phyloP scores from a whole-genome alignment of 306 rosid genomes.

The Echinosophora koreensis region DNA sequence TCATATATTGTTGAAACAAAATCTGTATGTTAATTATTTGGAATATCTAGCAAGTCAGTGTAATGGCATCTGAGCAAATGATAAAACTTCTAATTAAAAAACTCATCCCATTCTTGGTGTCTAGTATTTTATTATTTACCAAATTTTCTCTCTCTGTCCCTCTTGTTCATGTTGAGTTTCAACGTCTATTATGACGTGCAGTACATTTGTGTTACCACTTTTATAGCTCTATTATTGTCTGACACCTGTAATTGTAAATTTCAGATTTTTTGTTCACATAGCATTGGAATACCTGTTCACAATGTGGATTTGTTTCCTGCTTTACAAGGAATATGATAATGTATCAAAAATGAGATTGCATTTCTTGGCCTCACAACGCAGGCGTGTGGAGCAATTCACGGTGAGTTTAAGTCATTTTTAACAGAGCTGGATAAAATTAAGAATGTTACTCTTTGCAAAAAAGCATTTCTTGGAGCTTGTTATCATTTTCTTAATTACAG shows the following conservation, averaged over 20 bases:
- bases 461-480: conserved; percentile 10
- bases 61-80: conserved; percentile 10
- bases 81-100: neutral
- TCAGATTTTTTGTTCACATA: conserved; percentile 91
- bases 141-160: neutral
- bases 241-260: conserved; percentile 42
- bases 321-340: conserved; percentile 80
- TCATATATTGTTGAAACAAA: neutral
- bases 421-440: conserved; percentile 1
- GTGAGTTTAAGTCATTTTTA: conserved; percentile 57
- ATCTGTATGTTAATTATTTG: neutral
- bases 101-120: conserved; percentile 11
- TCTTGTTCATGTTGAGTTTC: conserved; percentile 7
- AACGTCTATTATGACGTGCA: neutral
- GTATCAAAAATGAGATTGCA: conserved; percentile 78
- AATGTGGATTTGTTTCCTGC: conserved; percentile 75
- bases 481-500: conserved; percentile 19
- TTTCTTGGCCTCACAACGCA: conserved; percentile 80
- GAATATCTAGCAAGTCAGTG: conserved; percentile 2
- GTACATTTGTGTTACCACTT: neutral
- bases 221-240: conserved; percentile 25
- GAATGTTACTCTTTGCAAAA: conserved; percentile 13
- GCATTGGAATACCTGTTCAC: conserved; percentile 90
- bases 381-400: conserved; percentile 89
- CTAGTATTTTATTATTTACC: neutral